Evolutionary conservation across 352 stramenopile species (phyloP), one percentile per base, ranked within the genome.

Genomic region (Pythium apleroticum): DNA sequence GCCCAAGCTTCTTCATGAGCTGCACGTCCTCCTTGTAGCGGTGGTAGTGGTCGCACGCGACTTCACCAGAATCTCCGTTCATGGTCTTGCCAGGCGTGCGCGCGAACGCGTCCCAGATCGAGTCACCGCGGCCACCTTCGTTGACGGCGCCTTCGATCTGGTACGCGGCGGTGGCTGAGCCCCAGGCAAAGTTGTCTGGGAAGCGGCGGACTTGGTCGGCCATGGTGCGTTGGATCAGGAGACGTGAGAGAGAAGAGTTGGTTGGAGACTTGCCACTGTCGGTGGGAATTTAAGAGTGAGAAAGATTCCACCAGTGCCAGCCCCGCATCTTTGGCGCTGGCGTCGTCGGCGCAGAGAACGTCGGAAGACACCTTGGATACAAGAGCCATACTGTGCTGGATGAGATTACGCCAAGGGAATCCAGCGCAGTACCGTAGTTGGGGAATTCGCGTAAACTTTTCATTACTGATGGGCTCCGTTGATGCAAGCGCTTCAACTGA

Each of bases 21-120:
- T 86, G 54, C 30, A 99, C 75, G 71, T 99, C 96, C 31, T 89
- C 63, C 43, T 87, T 65, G 71, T 89, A 97, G n/a, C 79, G 75
- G 73, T 98, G 84, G 63, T 96, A 97, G 61, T 98, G 92, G 76
- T 98, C 95, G 72, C 92, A 93, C 6, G 91, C 92, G 12, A 98
- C 70, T 61, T 27, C 72, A 96, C 24, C 92, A 76, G n/a, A 83
- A 54, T 59, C 8, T 64, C 69, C 33, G 67, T 17, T 79, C 68
- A 27, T 2, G 88, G 88, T 61, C 49, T 89, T 90, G 35, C 72
- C 74, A 2, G 78, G 74, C 48, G 76, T 65, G 8, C 74, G 72
- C 48, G 77, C 89, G 63, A 88, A 98, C 19, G 83, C 80, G 77
- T 98, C 93, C 95, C 95, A 98, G 57, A 98, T 98, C 52, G 72